Evolutionary conservation across 768 basidiomycete species (phyloP).

Genomic region (Filobasidium floriforme): DNA sequence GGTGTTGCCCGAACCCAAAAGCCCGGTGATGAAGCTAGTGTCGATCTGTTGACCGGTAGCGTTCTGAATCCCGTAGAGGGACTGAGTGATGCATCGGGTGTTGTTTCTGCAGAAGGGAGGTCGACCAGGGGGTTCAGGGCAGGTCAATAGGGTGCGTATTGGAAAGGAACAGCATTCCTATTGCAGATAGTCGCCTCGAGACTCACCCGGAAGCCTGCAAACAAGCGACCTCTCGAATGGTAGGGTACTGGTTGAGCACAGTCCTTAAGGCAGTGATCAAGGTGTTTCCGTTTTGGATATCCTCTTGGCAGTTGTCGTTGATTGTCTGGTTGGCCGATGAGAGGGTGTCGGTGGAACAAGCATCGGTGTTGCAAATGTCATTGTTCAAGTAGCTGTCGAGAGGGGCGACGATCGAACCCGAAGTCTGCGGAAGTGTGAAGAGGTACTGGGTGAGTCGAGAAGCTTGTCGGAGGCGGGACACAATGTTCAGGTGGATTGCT

Average conservation of each 20-base stretch:
- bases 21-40: constrained; percentile 29
- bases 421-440: neutral
- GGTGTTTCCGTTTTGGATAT: constrained; percentile 28
- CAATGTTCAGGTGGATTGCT: neutral
- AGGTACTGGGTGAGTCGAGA: no score
- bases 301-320: constrained; percentile 31
- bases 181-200: neutral
- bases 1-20: constrained; percentile 29
- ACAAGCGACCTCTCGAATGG: constrained; percentile 38
- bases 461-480: no score
- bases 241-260: constrained; percentile 31
- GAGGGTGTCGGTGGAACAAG: constrained; percentile 30
- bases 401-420: constrained; percentile 33
- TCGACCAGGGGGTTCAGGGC: neutral
- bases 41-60: constrained; percentile 32
- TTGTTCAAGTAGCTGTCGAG: constrained; percentile 35
- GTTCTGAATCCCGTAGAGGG: constrained; percentile 37
- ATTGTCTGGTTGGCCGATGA: constrained; percentile 29
- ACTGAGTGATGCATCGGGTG: constrained; percentile 40
- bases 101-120: constrained; percentile 27
- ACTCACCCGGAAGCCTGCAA: constrained; percentile 39
- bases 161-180: neutral
- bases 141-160: neutral
- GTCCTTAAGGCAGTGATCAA: constrained; percentile 30
- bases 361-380: constrained; percentile 30